Evolutionary conservation across 257 asterid genomes (phyloP).

Genomic region (Handroanthus guayacan): DNA sequence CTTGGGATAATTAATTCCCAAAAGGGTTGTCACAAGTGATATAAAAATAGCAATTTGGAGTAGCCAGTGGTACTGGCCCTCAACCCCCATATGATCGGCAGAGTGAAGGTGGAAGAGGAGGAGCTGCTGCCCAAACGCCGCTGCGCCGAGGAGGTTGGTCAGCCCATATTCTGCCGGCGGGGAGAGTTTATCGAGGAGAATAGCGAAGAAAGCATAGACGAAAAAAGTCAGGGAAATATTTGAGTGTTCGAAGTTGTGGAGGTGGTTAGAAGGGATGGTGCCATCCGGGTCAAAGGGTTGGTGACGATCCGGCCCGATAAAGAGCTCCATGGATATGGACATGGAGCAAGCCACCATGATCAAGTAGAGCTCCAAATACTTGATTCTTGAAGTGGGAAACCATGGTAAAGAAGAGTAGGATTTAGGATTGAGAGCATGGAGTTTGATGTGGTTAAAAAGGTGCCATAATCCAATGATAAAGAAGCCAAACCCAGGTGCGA

Average conservation of each 20-base stretch:
- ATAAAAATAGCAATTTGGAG: conserved; percentile 55
- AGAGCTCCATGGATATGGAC: conserved; percentile 89
- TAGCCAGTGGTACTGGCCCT: conserved; percentile 84
- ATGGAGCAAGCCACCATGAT: conserved; percentile 56
- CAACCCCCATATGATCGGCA: conserved; percentile 89
- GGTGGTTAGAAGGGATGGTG: conserved; percentile 82
- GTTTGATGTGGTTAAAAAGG: conserved; percentile 69
- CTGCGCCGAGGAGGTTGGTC: conserved; percentile 59
- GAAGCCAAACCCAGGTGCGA: conserved; percentile 88
- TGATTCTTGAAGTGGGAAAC: conserved; percentile 73
- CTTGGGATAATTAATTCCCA: conserved; percentile 55
- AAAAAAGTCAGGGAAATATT: conserved; percentile 76
- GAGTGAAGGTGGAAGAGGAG: conserved; percentile 93
- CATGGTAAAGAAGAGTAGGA: conserved; percentile 74
- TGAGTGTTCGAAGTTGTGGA: conserved; percentile 87
- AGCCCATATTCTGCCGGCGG: conserved; percentile 60
- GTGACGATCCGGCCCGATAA: conserved; percentile 77
- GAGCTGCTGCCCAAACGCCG: conserved; percentile 75
- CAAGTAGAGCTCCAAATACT: conserved; percentile 74
- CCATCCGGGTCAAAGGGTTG: conserved; percentile 84
- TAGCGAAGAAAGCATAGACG: conserved; percentile 63
- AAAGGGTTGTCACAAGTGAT: conserved; percentile 63
- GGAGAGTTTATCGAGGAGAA: conserved; percentile 59
- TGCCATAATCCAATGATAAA: conserved; percentile 83
- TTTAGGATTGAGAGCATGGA: conserved; percentile 65